A percentile compares a stretch with the other conserved stretches of the same genome.
phyloP scores from a whole-genome alignment of 164 flowering plant species.

The Aristolochia californica region DNA sequence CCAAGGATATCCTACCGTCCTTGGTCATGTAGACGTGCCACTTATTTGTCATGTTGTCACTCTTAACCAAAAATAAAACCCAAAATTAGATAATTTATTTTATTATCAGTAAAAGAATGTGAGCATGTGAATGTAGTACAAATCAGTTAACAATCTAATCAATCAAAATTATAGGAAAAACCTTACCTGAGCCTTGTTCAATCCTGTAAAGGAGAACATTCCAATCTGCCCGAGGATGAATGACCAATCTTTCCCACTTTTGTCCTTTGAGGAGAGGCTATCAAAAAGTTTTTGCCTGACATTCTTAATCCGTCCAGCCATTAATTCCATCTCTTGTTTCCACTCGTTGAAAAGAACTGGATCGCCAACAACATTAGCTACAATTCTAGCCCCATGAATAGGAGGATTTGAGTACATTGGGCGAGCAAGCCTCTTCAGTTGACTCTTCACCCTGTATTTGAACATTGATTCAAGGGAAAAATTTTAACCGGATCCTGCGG shows the following conservation, averaged over 20 bases:
- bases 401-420: slow-evolving; percentile 99
- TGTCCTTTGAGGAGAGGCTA: slow-evolving; percentile 62
- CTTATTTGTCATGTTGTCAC: slow-evolving; percentile 89
- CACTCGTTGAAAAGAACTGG: slow-evolving; percentile 74
- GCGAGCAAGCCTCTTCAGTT: slow-evolving; percentile 87
- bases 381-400: slow-evolving; percentile 88
- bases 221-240: slow-evolving; percentile 91
- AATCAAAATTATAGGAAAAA: slow-evolving; percentile 1
- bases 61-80: slow-evolving; percentile 33
- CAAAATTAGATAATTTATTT: neutral
- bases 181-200: slow-evolving; percentile 83
- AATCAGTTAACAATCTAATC: too few species aligned
- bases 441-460: slow-evolving; percentile 84
- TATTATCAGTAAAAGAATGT: too few species aligned
- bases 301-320: slow-evolving; percentile 95
- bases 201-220: slow-evolving; percentile 97
- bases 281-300: slow-evolving; percentile 79
- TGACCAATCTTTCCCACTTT: slow-evolving; percentile 93
- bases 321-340: slow-evolving; percentile 92
- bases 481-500: neutral
- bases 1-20: slow-evolving; percentile 93
- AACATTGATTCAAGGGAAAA: neutral
- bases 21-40: slow-evolving; percentile 99
- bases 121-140: too few species aligned
- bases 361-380: slow-evolving; percentile 85